Percentiles rank a stretch among this genome's conserved stretches.
Conservation (phyloP, 169 alveolate species). For the Ichthyophthirius multifiliis region DNA sequence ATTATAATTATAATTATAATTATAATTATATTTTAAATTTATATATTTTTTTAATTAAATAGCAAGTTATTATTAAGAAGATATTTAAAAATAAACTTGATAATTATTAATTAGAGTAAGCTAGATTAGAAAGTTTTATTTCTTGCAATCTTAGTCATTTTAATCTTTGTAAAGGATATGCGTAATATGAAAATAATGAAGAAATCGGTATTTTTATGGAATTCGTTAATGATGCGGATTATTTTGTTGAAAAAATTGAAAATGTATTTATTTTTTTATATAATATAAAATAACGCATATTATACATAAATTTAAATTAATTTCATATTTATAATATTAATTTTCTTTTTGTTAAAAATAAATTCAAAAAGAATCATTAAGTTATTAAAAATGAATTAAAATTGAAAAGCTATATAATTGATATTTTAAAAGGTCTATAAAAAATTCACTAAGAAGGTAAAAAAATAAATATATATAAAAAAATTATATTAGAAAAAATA, state of each 20-base stretch:
- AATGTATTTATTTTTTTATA: no score
- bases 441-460: constrained; percentile 44
- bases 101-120: constrained; percentile 19
- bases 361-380: neutral
- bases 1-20: no score
- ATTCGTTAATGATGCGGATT: constrained; percentile 48
- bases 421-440: constrained; percentile 41
- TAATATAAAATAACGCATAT: no score
- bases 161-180: constrained; percentile 43
- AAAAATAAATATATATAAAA: neutral
- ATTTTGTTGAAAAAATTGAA: constrained; percentile 62
- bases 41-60: neutral
- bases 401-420: constrained; percentile 29
- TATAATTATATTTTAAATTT: neutral
- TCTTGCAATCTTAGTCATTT: constrained; percentile 41
- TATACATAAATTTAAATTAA: no score
- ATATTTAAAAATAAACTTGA: constrained; percentile 16
- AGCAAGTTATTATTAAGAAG: constrained; percentile 30
- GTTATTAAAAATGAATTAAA: constrained; percentile 37
- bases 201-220: constrained; percentile 47
- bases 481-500: neutral
- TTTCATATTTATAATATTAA: neutral
- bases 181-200: constrained; percentile 46
- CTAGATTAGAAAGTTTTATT: constrained; percentile 40
- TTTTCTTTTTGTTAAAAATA: neutral